Base-by-base conservation (phyloP, 164 flowering plant species). In the Litsea cubeba region DNA sequence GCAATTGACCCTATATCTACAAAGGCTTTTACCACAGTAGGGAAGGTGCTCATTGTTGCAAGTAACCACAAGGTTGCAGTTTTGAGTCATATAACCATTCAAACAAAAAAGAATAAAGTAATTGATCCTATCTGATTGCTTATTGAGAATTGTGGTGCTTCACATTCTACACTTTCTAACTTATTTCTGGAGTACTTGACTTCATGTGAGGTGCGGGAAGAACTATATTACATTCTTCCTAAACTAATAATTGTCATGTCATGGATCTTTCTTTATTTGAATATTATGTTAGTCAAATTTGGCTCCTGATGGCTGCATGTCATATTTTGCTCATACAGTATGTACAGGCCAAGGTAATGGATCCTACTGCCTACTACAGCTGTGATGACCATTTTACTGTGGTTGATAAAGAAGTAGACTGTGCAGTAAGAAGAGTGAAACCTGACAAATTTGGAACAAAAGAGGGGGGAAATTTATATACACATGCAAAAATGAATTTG, bases 371-470 rank as follows among this genome's bases (percentile, higher is more conserved):
- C 76, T 71, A 76, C 58, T 82, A 86, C 74, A 91, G 91, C 74
- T 92, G 94, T 71, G 85, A 87, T 79, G 94, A 91, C 63, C 75
- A 82, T 76, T 83, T 84, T 68, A 71, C 78, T 67, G n/a, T 72
- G 62, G 71, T 74, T 79, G 90, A 86, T 78, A 82, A 79, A 73
- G 75, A 68, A 30, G 40, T 72, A 64, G 81, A 76, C 72, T 70
- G 65, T 79, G 84, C 80, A 69, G 80, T 74, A 71, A 77, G 68
- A 51, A 74, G 74, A 46, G 73, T 71, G 49, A 58, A 28, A 54
- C 35, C 30, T 62, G 26, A 18, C 14, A 62, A 54, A 63, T n/a
- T n/a, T 70, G 23, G 46, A 20, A 50, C 50, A 3, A 32, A 71
- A 24, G 60, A 54, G 26, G 0, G 18, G 58, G 50, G 28, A 20